Evolutionary conservation across 495 filamentous ascomycete genomes (phyloP), one percentile per base, ranked within the genome.

Genomic region (Aspergillus indologenus): DNA sequence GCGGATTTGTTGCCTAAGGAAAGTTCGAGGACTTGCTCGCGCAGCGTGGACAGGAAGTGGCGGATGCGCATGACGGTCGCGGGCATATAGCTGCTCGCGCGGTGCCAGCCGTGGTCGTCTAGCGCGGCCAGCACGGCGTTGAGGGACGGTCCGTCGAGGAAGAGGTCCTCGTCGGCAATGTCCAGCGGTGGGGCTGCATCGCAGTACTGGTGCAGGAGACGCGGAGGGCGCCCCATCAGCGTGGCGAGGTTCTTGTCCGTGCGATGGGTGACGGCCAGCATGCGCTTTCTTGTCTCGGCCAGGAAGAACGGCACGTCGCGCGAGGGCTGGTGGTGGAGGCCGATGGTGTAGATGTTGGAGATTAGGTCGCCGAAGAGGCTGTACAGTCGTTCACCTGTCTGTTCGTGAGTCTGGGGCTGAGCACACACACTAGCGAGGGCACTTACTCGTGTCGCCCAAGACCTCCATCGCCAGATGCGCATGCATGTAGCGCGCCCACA

Each of bases 11-110:
- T 40, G 1, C 77, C 73, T 2, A 83, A 60, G 20, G 79, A 76
- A n/a, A 83, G 69, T 45, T 79, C 71, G n/a, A 85, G 69, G 20
- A 85, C 75, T 22, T 82, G 76, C 53, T 84, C 82, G 3, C 74
- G 63, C 1, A 83, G 62, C 3, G 65, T 53, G 1, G 73, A 65
- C 40, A 81, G 64, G 7, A 74, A 64, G 23, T 74, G 63, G 31
- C 79, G 74, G 7, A 78, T 73, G 15, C 82, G 71, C n/a, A 76
- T 61, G 49, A 70, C 67, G 0, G 78, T 76, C 15, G 68, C 70
- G 17, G 69, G 58, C 24, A 73, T 57, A 3, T 76, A 60, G 55
- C 76, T 80, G 42, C 42, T 47, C 1, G 47, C 48, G 18, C 23
- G 23, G 23, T 51, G 21, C 81, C 81, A 84, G 3, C 80, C 82